phyloP scores from a whole-genome alignment of 495 filamentous ascomycete genomes.

The Mytilinidion resinicola region DNA sequence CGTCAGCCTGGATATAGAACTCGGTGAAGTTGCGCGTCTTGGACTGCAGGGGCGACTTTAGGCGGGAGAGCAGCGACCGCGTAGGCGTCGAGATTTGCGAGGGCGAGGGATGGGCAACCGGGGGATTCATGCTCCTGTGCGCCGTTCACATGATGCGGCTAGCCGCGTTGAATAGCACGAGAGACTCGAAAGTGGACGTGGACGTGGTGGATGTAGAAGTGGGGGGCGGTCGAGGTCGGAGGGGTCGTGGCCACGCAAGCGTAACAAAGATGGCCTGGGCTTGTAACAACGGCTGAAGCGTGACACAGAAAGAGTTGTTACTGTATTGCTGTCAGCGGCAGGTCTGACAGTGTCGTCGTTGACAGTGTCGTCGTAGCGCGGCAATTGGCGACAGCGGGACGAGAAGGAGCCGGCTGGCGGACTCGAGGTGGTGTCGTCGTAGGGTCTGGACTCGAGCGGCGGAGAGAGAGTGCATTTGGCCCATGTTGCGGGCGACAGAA shows the following conservation, averaged over 20 bases:
- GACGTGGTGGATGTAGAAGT: no score
- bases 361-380: no score
- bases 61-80: slow-evolving; percentile 49
- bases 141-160: slow-evolving; percentile 27
- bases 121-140: slow-evolving; percentile 34
- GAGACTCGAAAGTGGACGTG: background rate
- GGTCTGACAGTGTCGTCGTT: no score
- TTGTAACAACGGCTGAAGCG: background rate
- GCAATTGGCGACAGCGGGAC: no score
- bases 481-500: no score
- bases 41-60: slow-evolving; percentile 55
- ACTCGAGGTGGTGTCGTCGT: no score
- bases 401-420: no score
- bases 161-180: slow-evolving; percentile 3
- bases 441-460: no score
- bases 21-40: slow-evolving; percentile 70
- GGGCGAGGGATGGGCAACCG: slow-evolving; percentile 23
- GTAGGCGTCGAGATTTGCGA: slow-evolving; percentile 18
- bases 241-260: slow-evolving; percentile 1
- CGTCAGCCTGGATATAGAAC: slow-evolving; percentile 73
- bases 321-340: no score
- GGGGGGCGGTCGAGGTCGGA: background rate
- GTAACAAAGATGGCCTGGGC: background rate
- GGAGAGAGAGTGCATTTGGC: no score
- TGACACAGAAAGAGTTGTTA: background rate